Evolutionary conservation across 257 asterid species (phyloP).

Genomic region (Solanum habrochaites): DNA sequence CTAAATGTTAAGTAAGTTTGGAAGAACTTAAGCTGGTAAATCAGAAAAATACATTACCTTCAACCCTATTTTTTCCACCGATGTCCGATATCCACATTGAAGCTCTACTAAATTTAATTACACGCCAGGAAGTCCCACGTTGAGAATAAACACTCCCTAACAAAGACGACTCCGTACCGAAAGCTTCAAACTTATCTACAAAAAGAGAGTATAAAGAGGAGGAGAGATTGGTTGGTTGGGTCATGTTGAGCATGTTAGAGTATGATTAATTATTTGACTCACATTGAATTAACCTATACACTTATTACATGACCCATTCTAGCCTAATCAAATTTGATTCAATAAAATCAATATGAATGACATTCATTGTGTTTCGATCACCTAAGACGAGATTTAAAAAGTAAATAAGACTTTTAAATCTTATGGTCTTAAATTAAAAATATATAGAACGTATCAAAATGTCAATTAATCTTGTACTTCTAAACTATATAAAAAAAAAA

Average conservation of each 20-base stretch:
- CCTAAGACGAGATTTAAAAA: not conserved
- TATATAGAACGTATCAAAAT: not conserved
- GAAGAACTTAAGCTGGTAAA: not conserved
- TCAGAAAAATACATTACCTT: not conserved
- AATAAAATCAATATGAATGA: not conserved
- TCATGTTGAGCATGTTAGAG: not conserved
- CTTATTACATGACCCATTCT: not conserved
- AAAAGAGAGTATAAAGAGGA: not conserved
- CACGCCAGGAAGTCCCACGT: rapidly evolving
- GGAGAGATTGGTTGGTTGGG: not conserved
- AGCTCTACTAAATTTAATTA: not conserved
- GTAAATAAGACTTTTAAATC: not conserved
- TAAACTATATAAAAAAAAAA: too few relatives aligned
- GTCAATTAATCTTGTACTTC: not conserved
- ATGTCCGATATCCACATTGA: too few relatives aligned
- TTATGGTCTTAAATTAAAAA: not conserved
- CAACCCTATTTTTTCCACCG: not conserved
- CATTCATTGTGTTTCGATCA: not conserved
- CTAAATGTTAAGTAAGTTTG: not conserved
- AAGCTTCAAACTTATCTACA: not conserved
- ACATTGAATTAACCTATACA: not conserved
- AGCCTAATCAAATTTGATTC: not conserved
- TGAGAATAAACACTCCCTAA: too few relatives aligned
- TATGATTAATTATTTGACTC: not conserved
- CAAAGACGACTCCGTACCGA: not conserved